Evolutionary conservation across 1,139 yeast species (phyloP).

Genomic region (Schizosaccharomyces versatilis): DNA sequence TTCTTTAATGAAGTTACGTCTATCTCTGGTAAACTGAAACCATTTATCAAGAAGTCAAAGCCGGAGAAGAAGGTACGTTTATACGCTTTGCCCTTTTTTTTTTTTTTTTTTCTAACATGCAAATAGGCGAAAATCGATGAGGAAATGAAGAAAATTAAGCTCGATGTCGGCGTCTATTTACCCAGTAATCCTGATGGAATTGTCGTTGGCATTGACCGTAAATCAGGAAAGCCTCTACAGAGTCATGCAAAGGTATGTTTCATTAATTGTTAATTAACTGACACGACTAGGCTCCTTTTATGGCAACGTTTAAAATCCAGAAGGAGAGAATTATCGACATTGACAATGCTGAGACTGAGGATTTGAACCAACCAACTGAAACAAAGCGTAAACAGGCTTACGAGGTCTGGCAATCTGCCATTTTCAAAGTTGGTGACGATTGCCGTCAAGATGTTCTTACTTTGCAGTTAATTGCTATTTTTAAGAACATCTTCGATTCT

Average conservation of each 20-base stretch:
- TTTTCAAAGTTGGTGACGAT: slow-evolving; percentile 97
- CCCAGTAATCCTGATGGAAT: slow-evolving; percentile 94
- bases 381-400: slow-evolving; percentile 15
- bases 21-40: slow-evolving; percentile 84
- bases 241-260: slow-evolving; percentile 55
- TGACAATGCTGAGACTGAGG: slow-evolving; percentile 19
- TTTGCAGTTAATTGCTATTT: slow-evolving; percentile 71
- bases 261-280: too few relatives aligned
- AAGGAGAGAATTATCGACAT: slow-evolving; percentile 23
- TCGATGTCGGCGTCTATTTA: slow-evolving; percentile 68
- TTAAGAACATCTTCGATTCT: slow-evolving; percentile 71
- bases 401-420: slow-evolving; percentile 67
- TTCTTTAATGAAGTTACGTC: slow-evolving; percentile 82
- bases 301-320: slow-evolving; percentile 81
- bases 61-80: slow-evolving; percentile 58
- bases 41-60: slow-evolving; percentile 76
- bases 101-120: neutral
- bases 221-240: slow-evolving; percentile 87
- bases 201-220: slow-evolving; percentile 77
- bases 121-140: slow-evolving; percentile 61
- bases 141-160: slow-evolving; percentile 64
- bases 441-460: slow-evolving; percentile 95
- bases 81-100: neutral
- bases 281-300: slow-evolving; percentile 47
- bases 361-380: slow-evolving; percentile 15